Percentiles rank a stretch among this genome's conserved stretches.
Evolutionary conservation across 176 grass and related monocot species (phyloP).

Genomic region (Oryza meridionalis): DNA sequence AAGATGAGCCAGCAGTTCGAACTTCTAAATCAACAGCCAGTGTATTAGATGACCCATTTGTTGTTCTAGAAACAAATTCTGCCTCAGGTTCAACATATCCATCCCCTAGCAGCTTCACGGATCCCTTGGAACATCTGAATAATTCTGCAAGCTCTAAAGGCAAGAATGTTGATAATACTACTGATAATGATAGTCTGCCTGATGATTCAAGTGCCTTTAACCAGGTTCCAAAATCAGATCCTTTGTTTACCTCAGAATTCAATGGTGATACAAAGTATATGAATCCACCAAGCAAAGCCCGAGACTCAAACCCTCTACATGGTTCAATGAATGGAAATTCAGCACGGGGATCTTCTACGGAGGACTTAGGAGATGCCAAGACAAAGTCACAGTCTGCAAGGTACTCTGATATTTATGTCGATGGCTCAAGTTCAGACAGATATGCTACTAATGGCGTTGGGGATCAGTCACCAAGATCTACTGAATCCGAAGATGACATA

Average conservation of each 20-base stretch:
- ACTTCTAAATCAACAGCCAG: slow-evolving; percentile 47
- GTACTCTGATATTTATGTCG: slow-evolving; percentile 50
- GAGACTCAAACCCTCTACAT: slow-evolving; percentile 51
- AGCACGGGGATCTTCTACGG: slow-evolving; percentile 46
- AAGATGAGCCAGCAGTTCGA: slow-evolving; percentile 44
- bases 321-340: slow-evolving; percentile 54
- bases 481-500: slow-evolving; percentile 75
- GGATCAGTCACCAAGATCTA: slow-evolving; percentile 65
- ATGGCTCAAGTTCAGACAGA: slow-evolving; percentile 46
- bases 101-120: slow-evolving; percentile 56
- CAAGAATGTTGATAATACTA: slow-evolving; percentile 46
- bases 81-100: slow-evolving; percentile 52
- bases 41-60: slow-evolving; percentile 65
- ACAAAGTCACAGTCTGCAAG: slow-evolving; percentile 58
- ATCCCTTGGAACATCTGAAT: slow-evolving; percentile 64
- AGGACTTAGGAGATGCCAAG: slow-evolving; percentile 52
- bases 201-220: slow-evolving; percentile 59
- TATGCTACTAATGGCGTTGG: slow-evolving; percentile 36
- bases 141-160: slow-evolving; percentile 40
- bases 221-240: slow-evolving; percentile 51
- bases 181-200: slow-evolving; percentile 50
- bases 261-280: slow-evolving; percentile 55
- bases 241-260: slow-evolving; percentile 53
- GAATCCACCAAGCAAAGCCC: slow-evolving; percentile 39
- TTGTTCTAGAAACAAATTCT: slow-evolving; percentile 68